phyloP scores from a whole-genome alignment of 2,329 filamentous ascomycete species.

The Ceratocystis alfenasii region DNA sequence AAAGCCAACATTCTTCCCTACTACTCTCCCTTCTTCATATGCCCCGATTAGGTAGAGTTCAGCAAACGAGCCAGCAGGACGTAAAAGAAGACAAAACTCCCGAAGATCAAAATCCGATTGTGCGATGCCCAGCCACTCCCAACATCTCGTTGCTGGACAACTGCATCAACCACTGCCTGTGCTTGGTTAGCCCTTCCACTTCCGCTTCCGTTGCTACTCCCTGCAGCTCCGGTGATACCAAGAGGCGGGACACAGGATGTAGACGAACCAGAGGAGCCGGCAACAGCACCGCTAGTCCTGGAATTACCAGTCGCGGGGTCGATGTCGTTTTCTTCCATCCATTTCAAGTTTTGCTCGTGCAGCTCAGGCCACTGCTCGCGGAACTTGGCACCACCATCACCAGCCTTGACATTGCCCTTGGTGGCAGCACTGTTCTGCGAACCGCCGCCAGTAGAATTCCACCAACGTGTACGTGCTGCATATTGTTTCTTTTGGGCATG shows the following conservation, averaged over 20 bases:
- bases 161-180: constrained; percentile 65
- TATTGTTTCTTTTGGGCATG: constrained; percentile 66
- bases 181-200: constrained; percentile 33
- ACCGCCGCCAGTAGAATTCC: constrained; percentile 89
- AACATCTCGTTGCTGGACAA: constrained; percentile 62
- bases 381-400: constrained; percentile 88
- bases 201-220: constrained; percentile 27
- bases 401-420: constrained; percentile 76
- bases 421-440: constrained; percentile 46
- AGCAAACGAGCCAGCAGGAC: constrained; percentile 69
- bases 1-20: too few relatives aligned
- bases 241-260: constrained; percentile 42
- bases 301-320: constrained; percentile 64
- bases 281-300: constrained; percentile 27
- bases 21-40: background rate
- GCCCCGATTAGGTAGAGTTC: constrained; percentile 15
- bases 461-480: constrained; percentile 74
- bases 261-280: constrained; percentile 28
- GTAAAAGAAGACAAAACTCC: constrained; percentile 64
- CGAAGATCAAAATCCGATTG: constrained; percentile 64
- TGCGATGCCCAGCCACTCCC: constrained; percentile 70
- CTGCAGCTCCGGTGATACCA: constrained; percentile 49
- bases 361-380: constrained; percentile 78
- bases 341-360: constrained; percentile 79
- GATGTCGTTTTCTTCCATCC: constrained; percentile 75